A percentile compares a stretch with the other conserved stretches of the same genome.
These are phyloP conservation scores for Parasarocladium wereldwijsianum DNA, from an alignment of 2,329 filamentous ascomycete species.

Conservation along the genomic window DNA sequence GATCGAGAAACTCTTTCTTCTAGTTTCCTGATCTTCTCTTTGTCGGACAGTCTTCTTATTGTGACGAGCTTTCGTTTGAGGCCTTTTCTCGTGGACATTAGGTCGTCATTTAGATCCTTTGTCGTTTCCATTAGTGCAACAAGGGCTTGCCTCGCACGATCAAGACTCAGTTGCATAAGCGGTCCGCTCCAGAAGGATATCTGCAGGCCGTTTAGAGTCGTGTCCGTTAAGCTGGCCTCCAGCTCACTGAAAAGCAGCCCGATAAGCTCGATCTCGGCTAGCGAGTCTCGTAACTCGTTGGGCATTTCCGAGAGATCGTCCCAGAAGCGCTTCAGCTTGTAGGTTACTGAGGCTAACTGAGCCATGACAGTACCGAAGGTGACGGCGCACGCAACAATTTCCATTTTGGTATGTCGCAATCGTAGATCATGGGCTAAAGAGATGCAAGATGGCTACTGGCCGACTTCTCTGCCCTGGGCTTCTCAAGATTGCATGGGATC, in stretches of 20 bases:
- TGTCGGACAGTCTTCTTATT: conserved; percentile 1
- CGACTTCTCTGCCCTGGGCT: too few relatives aligned
- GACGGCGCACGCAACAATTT: neutral
- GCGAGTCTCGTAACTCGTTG: neutral
- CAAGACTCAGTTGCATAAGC: conserved; percentile 2
- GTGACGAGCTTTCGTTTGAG: neutral
- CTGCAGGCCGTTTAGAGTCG: neutral
- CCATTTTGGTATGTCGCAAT: neutral
- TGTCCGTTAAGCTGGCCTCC: conserved; percentile 1
- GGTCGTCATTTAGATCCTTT: neutral
- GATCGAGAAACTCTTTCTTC: neutral
- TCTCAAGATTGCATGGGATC: too few relatives aligned
- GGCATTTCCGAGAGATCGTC: neutral
- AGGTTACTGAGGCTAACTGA: neutral
- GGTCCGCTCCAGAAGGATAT: conserved; percentile 2
- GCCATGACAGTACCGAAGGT: conserved; percentile 1
- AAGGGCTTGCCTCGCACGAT: neutral
- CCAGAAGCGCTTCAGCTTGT: conserved; percentile 2
- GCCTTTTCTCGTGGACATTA: neutral
- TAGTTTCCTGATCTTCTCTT: conserved; percentile 1
- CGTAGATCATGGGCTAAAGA: neutral
- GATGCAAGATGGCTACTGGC: neutral
- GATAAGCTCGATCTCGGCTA: conserved; percentile 1
- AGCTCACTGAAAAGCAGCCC: conserved; percentile 1
- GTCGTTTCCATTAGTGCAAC: neutral